Percentiles rank a stretch among this genome's conserved stretches.
These are phyloP conservation scores for Cladosporium sp. DNA, from an alignment of 2,329 filamentous ascomycete species.

Conservation along the genomic window DNA sequence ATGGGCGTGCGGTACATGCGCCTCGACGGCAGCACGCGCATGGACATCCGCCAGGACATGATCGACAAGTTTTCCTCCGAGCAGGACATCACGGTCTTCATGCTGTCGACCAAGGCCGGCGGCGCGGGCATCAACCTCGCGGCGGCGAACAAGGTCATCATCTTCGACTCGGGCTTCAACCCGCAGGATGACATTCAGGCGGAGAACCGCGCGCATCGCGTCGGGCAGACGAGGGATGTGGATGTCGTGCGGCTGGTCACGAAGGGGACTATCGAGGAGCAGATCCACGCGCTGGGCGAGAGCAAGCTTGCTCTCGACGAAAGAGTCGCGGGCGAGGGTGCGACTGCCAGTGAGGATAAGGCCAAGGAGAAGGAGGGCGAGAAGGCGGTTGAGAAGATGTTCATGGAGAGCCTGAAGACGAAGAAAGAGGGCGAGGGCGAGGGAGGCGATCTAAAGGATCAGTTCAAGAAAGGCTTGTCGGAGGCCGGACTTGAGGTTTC, in stretches of 20 bases:
- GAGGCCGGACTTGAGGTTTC: conserved; percentile 35
- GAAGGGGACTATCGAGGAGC: conserved; percentile 78
- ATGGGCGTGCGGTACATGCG: conserved; percentile 70
- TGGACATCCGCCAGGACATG: conserved; percentile 75
- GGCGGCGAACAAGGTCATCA: conserved; percentile 92
- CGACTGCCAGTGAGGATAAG: conserved; percentile 27
- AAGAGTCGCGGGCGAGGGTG: conserved; percentile 57
- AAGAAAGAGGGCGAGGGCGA: conserved; percentile 21
- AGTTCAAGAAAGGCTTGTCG: conserved; percentile 37
- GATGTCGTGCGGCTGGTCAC: conserved; percentile 85
- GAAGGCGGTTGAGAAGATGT: conserved; percentile 35
- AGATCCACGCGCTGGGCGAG: conserved; percentile 83
- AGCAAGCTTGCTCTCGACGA: conserved; percentile 89
- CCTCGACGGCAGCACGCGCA: conserved; percentile 78
- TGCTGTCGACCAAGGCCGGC: conserved; percentile 87
- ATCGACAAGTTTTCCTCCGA: conserved; percentile 82
- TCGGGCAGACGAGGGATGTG: conserved; percentile 84
- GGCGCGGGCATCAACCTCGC: conserved; percentile 97
- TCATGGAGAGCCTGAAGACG: conserved; percentile 24
- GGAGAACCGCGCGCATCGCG: conserved; percentile 90
- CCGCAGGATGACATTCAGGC: conserved; percentile 98
- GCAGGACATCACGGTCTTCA: conserved; percentile 74
- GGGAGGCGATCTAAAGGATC: conserved; percentile 33
- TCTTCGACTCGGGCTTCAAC: conserved; percentile 96
- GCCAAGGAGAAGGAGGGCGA: conserved; percentile 40